phyloP scores from a whole-genome alignment of 2,329 filamentous ascomycete species.

The Neonectria ditissima region DNA sequence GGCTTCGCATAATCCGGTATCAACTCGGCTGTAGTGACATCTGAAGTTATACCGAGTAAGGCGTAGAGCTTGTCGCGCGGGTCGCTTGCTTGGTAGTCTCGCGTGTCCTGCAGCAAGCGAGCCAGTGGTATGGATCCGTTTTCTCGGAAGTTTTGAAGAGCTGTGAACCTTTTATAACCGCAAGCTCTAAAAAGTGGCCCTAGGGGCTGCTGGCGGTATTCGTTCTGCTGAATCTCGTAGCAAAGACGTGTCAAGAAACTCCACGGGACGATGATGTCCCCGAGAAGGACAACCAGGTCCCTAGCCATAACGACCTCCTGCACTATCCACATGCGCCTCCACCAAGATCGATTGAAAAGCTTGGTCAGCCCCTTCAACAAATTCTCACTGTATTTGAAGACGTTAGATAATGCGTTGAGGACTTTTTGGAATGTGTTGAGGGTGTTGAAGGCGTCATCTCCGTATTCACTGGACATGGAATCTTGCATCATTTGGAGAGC shows the following conservation, averaged over 20 bases:
- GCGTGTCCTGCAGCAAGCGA: neutral
- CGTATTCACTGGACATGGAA: no score
- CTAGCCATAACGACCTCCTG: neutral
- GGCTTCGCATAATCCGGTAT: no score
- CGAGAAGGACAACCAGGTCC: neutral
- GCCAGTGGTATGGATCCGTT: no score
- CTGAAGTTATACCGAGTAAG: neutral
- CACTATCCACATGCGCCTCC: neutral
- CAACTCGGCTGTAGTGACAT: no score
- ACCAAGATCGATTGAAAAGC: neutral
- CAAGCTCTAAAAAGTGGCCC: no score
- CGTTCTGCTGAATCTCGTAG: neutral
- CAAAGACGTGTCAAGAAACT: neutral
- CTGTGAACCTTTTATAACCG: no score
- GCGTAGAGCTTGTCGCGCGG: neutral
- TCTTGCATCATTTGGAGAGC: neutral
- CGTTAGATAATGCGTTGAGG: no score
- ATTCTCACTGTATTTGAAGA: neutral
- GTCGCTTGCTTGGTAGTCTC: neutral
- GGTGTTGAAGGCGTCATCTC: no score
- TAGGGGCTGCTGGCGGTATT: neutral
- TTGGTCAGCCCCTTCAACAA: no score
- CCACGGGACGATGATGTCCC: neutral
- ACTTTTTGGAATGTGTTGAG: no score
- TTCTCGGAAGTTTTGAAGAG: no score